Conservation (phyloP, 1,284 basidiomycete species). For the Leccinum fuscescens region DNA sequence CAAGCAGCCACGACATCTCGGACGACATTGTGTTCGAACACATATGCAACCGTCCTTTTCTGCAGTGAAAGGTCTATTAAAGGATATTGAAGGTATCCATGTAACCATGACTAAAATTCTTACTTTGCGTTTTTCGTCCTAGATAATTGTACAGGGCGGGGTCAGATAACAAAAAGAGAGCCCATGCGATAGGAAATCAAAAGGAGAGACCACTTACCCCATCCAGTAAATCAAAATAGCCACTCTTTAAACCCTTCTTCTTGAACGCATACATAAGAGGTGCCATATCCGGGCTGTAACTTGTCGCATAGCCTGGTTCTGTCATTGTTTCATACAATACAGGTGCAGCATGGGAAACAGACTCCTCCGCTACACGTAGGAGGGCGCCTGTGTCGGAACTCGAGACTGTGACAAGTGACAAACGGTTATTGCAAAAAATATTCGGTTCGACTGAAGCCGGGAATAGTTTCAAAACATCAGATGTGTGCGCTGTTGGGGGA, state of each 20-base stretch:
- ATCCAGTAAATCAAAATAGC: constrained; percentile 13
- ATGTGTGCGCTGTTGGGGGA: neutral
- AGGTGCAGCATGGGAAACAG: constrained; percentile 10
- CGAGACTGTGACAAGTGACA: constrained; percentile 26
- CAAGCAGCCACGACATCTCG: constrained; percentile 78
- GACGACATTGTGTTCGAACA: constrained; percentile 73
- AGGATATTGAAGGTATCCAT: neutral
- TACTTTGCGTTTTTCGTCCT: constrained; percentile 20
- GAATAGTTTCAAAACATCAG: neutral
- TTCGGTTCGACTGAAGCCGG: constrained; percentile 21
- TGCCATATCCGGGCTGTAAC: constrained; percentile 20
- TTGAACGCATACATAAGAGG: constrained; percentile 26
- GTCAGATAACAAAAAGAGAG: neutral
- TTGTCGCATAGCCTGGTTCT: constrained; percentile 24
- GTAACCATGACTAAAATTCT: neutral
- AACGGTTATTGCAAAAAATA: constrained; percentile 30
- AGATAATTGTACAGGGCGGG: neutral
- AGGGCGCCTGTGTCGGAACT: constrained; percentile 12
- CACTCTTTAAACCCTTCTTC: constrained; percentile 18
- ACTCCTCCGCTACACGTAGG: constrained; percentile 14
- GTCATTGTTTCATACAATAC: constrained; percentile 28
- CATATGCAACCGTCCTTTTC: constrained; percentile 88
- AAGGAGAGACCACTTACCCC: neutral
- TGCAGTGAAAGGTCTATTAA: constrained; percentile 46
- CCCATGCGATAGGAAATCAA: constrained; percentile 9